Evolutionary conservation across 2,329 filamentous ascomycete species (phyloP), one percentile per base, ranked within the genome.

Genomic region (Achaetomium macrosporum): DNA sequence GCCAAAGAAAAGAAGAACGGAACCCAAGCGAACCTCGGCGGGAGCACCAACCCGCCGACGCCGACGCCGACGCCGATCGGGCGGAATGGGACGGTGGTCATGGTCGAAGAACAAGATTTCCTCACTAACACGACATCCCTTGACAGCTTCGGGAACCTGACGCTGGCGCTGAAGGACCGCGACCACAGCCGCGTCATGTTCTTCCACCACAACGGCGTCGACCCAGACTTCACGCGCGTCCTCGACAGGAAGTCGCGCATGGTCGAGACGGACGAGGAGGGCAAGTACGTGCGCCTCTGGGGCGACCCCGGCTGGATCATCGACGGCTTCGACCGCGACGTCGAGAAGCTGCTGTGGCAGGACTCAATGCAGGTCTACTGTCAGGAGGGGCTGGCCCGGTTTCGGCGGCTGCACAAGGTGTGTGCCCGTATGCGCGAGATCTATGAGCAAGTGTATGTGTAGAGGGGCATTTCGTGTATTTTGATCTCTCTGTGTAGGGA

Each of bases 381-480:
- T 42, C 51, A 60, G 10, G 50, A 57, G 42, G 61, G 56, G 8
- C 59, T 63, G 19, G 45, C 30, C 4, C 16, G 31, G 42, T 46
- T 51, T 29, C 5, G 17, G 57, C 12, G 55, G 44, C 51, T 52
- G 25, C 30, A 11, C 8, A 15, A 31, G 19, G 44, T 52, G 57
- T 66, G 57, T 59, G 65, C 47, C 40, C 72, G 73, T 48, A 69
- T 73, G 8, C 71, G 72, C 13, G 42, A 56, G 41, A 64, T 60
- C 35, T 61, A 73, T 69, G 3, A 76, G 63, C 56, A 78, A 76
- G 65, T 77, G 73, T 37, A 57, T 30, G 37, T 15, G 15, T 48
- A 40, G 44, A 25, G 25, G 7, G 4, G 4, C 7, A 25, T 25
- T 4, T 7, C 4, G 25, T 25, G 25, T 7, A 25, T 25, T 25